Evolutionary conservation across 352 stramenopile genomes (phyloP).

Genomic region (Elongisporangium undulatum): DNA sequence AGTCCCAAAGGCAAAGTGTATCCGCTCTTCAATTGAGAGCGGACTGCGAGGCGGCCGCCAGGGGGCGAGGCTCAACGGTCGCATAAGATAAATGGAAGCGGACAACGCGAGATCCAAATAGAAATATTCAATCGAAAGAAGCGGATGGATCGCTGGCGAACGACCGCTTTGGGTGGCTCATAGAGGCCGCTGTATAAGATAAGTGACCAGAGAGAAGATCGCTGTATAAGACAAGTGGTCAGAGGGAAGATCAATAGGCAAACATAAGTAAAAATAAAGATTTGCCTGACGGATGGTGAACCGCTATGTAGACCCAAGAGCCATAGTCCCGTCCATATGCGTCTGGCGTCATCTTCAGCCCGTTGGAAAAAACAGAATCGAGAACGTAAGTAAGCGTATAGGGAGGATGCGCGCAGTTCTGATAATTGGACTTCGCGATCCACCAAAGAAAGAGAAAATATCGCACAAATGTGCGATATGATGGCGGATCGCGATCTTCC

Average conservation of each 20-base stretch:
- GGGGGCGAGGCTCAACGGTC: not conserved
- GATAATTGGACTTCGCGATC: not conserved
- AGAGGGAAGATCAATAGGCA: not conserved
- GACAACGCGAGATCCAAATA: not conserved
- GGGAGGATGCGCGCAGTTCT: not conserved
- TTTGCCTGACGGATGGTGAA: not conserved
- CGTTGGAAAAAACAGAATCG: not conserved
- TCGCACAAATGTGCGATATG: not conserved
- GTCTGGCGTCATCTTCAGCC: not conserved
- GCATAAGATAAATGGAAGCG: not conserved
- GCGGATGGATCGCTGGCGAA: not conserved
- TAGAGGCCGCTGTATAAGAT: not conserved
- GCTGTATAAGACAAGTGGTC: too few relatives aligned
- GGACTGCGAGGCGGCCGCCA: not conserved
- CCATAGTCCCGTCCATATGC: not conserved
- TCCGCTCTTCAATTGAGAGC: not conserved
- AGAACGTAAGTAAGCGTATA: not conserved
- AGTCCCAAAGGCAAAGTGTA: not conserved
- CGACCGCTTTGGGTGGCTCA: not conserved
- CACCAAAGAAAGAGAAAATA: not conserved
- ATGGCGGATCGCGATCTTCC: not conserved
- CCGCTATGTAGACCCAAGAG: not conserved
- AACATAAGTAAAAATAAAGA: not conserved
- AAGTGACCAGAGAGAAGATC: too few relatives aligned
- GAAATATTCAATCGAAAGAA: not conserved